Conservation (phyloP, 257 asterid genomes). For the Ligustrum vulgare region DNA sequence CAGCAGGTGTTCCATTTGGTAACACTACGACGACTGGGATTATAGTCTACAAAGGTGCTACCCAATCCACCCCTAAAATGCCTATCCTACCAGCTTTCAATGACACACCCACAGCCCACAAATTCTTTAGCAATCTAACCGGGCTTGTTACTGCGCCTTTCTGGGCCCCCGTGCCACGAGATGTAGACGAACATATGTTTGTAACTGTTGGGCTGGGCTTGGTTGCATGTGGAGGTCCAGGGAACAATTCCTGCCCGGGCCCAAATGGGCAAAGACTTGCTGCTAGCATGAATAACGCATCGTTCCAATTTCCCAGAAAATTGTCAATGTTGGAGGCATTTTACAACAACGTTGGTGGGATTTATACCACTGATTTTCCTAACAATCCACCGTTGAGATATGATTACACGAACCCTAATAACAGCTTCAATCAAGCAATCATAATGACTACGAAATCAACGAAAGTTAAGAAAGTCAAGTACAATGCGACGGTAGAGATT, state of each 20-base stretch:
- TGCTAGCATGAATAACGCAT: conserved; percentile 75
- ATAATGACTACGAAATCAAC: conserved; percentile 41
- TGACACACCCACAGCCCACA: conserved; percentile 73
- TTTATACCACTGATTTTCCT: conserved; percentile 59
- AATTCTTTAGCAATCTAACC: conserved; percentile 51
- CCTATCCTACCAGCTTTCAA: conserved; percentile 65
- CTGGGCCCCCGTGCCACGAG: conserved; percentile 47
- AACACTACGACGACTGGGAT: conserved; percentile 64
- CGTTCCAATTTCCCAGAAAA: conserved; percentile 51
- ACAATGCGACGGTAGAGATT: conserved; percentile 43
- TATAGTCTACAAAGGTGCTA: conserved; percentile 35
- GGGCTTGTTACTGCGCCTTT: conserved; percentile 47
- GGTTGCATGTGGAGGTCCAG: conserved; percentile 41
- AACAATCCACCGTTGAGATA: conserved; percentile 45
- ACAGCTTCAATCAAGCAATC: conserved; percentile 27
- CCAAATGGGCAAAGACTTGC: conserved; percentile 39
- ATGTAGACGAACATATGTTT: conserved; percentile 58
- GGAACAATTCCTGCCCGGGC: conserved; percentile 47
- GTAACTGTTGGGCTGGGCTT: conserved; percentile 59
- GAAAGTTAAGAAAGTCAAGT: conserved; percentile 48
- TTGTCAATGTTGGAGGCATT: conserved; percentile 63
- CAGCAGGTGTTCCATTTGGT: conserved; percentile 22
- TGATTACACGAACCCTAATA: conserved; percentile 43
- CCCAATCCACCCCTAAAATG: conserved; percentile 43
- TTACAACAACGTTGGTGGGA: conserved; percentile 39